These are phyloP conservation scores for Lolium multiflorum DNA, from an alignment of 176 grass and related monocot species.

Conservation along the genomic window DNA sequence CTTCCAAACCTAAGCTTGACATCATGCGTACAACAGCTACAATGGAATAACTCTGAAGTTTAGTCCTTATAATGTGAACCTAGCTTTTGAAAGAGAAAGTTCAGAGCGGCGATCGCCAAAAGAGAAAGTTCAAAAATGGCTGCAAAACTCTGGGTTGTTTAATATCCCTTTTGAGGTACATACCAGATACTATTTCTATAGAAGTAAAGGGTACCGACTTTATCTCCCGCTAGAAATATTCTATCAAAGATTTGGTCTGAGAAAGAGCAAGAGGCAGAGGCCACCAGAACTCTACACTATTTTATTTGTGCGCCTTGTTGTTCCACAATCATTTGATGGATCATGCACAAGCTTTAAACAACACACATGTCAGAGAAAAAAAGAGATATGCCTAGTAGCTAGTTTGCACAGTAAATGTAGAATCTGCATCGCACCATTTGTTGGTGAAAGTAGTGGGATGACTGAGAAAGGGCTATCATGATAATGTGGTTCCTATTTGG, in stretches of 20 bases:
- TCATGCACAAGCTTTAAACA: neutral
- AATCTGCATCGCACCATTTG: constrained; percentile 22
- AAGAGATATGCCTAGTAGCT: neutral
- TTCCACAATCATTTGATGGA: constrained; percentile 44
- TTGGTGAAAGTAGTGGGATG: constrained; percentile 27
- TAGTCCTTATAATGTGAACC: neutral
- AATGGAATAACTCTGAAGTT: neutral
- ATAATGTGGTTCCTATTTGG: constrained; percentile 34
- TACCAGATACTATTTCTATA: constrained; percentile 23
- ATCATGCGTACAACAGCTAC: no score
- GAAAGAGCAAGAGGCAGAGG: constrained; percentile 25
- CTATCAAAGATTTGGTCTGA: constrained; percentile 32
- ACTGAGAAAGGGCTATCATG: constrained; percentile 30
- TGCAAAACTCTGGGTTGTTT: constrained; percentile 11
- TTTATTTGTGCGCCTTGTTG: constrained; percentile 3
- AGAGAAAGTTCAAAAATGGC: constrained; percentile 27
- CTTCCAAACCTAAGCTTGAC: no score
- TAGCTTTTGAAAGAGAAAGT: neutral
- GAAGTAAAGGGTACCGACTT: constrained; percentile 45
- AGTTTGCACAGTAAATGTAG: constrained; percentile 18
- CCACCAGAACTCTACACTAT: constrained; percentile 25
- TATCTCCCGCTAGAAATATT: constrained; percentile 36
- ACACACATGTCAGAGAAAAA: neutral
- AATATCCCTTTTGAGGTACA: neutral
- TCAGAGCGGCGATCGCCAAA: neutral